Evolutionary conservation across 768 basidiomycete species (phyloP).

Genomic region (Mycena chlorophos): DNA sequence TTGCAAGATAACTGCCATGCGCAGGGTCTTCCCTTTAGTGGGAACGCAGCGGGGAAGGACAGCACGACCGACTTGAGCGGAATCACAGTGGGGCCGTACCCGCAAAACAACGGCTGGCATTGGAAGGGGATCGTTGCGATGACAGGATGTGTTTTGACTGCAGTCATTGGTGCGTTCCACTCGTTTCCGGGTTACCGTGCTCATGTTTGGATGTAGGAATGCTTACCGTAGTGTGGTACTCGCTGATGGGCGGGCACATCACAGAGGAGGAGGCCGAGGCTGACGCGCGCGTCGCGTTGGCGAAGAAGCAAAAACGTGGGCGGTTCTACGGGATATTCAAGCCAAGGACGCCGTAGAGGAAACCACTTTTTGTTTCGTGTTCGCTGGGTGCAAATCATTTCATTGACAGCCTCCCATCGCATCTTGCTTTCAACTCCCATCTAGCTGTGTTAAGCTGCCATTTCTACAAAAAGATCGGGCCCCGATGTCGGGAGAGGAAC

Average conservation of each 20-base stretch:
- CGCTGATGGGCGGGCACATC: constrained; percentile 67
- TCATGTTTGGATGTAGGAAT: constrained; percentile 47
- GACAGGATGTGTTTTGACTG: constrained; percentile 80
- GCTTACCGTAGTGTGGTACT: constrained; percentile 83
- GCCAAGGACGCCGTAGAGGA: background rate
- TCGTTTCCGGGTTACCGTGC: background rate
- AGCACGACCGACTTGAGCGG: constrained; percentile 70
- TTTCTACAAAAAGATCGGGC: no score
- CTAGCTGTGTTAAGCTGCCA: no score
- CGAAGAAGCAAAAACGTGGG: constrained; percentile 54
- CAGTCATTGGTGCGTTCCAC: constrained; percentile 51
- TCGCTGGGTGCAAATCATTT: no score
- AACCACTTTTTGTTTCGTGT: no score
- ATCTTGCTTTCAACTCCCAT: no score
- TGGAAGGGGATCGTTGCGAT: constrained; percentile 74
- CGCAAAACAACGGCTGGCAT: constrained; percentile 71
- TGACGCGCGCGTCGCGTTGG: constrained; percentile 60
- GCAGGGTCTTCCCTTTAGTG: constrained; percentile 57
- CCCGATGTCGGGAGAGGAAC: no score
- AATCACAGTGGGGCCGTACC: constrained; percentile 67
- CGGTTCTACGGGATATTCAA: constrained; percentile 43
- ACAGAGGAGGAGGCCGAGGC: constrained; percentile 82
- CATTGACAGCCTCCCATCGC: no score
- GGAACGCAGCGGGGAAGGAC: constrained; percentile 86
- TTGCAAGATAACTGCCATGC: constrained; percentile 73